phyloP scores from a whole-genome alignment of 1,284 basidiomycete genomes.

The Moesziomyces antarcticus region DNA sequence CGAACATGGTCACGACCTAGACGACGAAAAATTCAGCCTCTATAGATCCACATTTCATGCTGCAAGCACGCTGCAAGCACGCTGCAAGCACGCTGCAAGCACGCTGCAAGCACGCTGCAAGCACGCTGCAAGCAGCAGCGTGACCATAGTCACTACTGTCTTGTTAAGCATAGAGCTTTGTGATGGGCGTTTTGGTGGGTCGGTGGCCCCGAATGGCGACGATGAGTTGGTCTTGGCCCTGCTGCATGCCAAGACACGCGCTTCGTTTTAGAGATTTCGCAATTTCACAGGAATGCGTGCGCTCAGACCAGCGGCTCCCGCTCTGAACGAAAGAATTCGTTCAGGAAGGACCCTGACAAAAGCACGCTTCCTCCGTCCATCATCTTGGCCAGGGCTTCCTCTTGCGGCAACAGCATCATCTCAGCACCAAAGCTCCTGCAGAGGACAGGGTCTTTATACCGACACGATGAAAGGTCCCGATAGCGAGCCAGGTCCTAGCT shows the following conservation, averaged over 20 bases:
- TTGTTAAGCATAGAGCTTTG: neutral
- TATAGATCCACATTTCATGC: too few relatives aligned
- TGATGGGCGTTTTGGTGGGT: too few relatives aligned
- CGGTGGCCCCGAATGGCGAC: too few relatives aligned
- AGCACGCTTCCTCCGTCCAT: neutral
- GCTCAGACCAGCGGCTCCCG: neutral
- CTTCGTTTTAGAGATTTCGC: too few relatives aligned
- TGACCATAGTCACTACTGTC: neutral
- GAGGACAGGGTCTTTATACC: neutral
- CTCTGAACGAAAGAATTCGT: neutral
- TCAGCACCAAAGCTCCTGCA: neutral
- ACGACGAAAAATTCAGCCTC: neutral
- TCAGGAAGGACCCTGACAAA: neutral
- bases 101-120: neutral
- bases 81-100: neutral
- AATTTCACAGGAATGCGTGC: too few relatives aligned
- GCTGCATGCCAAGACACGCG: too few relatives aligned
- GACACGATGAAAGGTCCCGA: neutral
- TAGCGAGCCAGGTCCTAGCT: constrained; percentile 27
- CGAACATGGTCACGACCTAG: neutral
- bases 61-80: neutral
- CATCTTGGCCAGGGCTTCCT: neutral
- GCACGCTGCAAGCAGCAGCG: neutral
- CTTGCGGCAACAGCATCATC: neutral
- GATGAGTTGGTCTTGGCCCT: too few relatives aligned